Evolutionary conservation across 2,329 filamentous ascomycete species (phyloP), one percentile per base, ranked within the genome.

Genomic region (Cladobotryum protrusum): DNA sequence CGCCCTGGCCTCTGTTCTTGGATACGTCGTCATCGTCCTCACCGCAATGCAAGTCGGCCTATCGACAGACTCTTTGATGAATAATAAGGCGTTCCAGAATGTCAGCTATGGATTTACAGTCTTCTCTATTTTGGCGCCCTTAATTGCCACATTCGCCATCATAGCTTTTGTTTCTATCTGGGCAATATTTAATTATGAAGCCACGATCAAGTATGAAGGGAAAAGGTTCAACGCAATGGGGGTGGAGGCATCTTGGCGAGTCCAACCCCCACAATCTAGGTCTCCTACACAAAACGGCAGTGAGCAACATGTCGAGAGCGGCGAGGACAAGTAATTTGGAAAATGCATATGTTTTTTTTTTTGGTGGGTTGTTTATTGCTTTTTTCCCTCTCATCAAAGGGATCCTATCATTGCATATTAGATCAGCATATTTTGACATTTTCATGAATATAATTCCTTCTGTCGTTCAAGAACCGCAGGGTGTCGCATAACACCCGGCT

Each of bases 1-100:
- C 13, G 67, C 61, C 62, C 54, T 78, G 2, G 60, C 70, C 0
- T 60, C 66, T 8, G 57, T 67, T 1, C 66, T 70, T 3, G 70
- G 67, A 0, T 77, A 73, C 53, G 57, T 76, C 15, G 66, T 67
- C 32, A 55, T 78, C 13, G 63, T 75, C 9, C 60, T 79, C 40
- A 70, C 70, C 3, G 74, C 74, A 0, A 73, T 78, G 71, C 74
- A 79, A 59, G 70, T 76, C 9, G 73, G 72, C 0, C 55, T 76
- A 9, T 62, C 64, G 2, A 73, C 67, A 0, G 55, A 64, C 2
- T 43, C 47, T 18, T 62, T 75, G 2, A 47, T 40, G 0, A 53
- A 60, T 0, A 70, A 67, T 50, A 12, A 47, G 0, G 49, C 56
- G 0, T 79, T 79, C 55, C 68, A 74, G 54, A 46, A 52, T 3